These are phyloP conservation scores for Suillus placidus DNA, from an alignment of 768 basidiomycete species.

Conservation along the genomic window DNA sequence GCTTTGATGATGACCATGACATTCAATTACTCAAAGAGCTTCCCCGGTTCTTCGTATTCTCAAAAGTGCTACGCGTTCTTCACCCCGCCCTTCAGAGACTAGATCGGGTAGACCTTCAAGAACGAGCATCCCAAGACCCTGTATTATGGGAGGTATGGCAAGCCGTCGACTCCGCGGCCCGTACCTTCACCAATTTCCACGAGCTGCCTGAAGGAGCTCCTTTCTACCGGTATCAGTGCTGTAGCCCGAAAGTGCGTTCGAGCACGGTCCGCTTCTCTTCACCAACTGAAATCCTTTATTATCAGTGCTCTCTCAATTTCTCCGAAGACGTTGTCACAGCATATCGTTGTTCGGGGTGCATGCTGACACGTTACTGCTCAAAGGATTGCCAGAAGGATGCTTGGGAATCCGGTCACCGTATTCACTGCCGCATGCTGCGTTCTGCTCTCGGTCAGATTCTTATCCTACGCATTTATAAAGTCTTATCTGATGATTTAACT, in stretches of 20 bases:
- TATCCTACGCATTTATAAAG: background rate
- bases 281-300: background rate
- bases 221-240: slow-evolving; percentile 6
- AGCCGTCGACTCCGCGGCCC: slow-evolving; percentile 1
- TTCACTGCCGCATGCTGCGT: slow-evolving; percentile 5
- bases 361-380: slow-evolving; percentile 7
- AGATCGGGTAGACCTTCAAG: background rate
- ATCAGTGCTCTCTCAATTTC: slow-evolving; percentile 3
- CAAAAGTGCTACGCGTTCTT: slow-evolving; percentile 9
- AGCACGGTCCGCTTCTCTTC: background rate
- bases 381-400: slow-evolving; percentile 3
- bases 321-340: background rate
- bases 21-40: slow-evolving; percentile 10
- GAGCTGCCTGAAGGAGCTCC: slow-evolving; percentile 6
- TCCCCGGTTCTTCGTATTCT: slow-evolving; percentile 2
- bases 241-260: slow-evolving; percentile 1
- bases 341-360: slow-evolving; percentile 8
- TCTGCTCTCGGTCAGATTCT: slow-evolving; percentile 1
- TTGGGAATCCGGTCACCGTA: slow-evolving; percentile 4
- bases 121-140: slow-evolving; percentile 3
- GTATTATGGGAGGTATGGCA: slow-evolving; percentile 6
- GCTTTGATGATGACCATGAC: slow-evolving; percentile 11
- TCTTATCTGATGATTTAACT: background rate
- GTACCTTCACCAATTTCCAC: slow-evolving; percentile 6
- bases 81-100: slow-evolving; percentile 6